phyloP scores from a whole-genome alignment of 768 basidiomycete species.

The Tephrocybe rancida region DNA sequence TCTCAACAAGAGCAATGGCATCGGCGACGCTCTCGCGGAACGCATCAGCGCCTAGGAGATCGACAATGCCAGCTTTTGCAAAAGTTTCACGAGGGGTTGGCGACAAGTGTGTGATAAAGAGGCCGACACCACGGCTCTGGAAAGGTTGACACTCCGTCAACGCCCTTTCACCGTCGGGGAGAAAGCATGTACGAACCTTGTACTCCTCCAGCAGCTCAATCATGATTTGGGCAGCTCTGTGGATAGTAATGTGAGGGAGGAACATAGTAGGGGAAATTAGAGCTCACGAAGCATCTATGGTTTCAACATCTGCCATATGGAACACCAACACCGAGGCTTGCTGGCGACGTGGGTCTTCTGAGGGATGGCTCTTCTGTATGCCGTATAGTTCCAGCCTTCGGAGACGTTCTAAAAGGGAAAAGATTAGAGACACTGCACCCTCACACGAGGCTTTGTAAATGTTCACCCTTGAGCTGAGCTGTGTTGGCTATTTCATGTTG shows the following conservation, averaged over 20 bases:
- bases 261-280: background rate
- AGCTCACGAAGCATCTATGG: slow-evolving; percentile 87
- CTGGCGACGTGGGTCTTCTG: slow-evolving; percentile 79
- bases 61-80: slow-evolving; percentile 51
- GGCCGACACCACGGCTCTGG: slow-evolving; percentile 50
- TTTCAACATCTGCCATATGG: slow-evolving; percentile 91
- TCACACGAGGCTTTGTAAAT: background rate
- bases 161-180: background rate
- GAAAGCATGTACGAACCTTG: slow-evolving; percentile 38
- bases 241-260: slow-evolving; percentile 4
- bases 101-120: slow-evolving; percentile 55
- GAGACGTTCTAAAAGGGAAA: slow-evolving; percentile 58
- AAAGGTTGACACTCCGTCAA: background rate
- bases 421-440: background rate
- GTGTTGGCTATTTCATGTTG: slow-evolving; percentile 71
- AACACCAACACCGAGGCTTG: slow-evolving; percentile 83
- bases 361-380: slow-evolving; percentile 77
- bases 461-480: slow-evolving; percentile 83
- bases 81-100: slow-evolving; percentile 42
- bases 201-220: slow-evolving; percentile 80
- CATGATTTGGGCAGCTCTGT: slow-evolving; percentile 83
- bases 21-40: slow-evolving; percentile 53
- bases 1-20: slow-evolving; percentile 47
- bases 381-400: slow-evolving; percentile 91
- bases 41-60: slow-evolving; percentile 48